Evolutionary conservation across 1,284 basidiomycete species (phyloP).

Genomic region (Austroboletus novae-zelandiae): DNA sequence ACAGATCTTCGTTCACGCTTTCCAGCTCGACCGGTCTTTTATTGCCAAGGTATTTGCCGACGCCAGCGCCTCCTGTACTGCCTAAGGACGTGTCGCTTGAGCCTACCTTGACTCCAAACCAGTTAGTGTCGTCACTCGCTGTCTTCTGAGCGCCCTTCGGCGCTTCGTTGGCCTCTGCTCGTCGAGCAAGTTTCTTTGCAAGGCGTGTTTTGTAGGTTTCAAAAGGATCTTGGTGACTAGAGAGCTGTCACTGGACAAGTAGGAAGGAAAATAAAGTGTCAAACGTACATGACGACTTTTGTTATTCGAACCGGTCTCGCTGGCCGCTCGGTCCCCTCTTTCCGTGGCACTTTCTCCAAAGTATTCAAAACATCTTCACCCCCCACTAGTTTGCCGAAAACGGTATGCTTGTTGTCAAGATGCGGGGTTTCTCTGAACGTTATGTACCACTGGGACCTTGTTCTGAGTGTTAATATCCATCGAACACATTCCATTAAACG

Average conservation of each 20-base stretch:
- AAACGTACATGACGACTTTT: slow-evolving; percentile 68
- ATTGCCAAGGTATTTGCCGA: slow-evolving; percentile 64
- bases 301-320: slow-evolving; percentile 79
- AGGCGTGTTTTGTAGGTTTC: slow-evolving; percentile 79
- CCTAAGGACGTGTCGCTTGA: slow-evolving; percentile 34
- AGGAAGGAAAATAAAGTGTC: slow-evolving; percentile 3
- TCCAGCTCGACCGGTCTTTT: slow-evolving; percentile 46
- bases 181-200: slow-evolving; percentile 69
- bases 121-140: slow-evolving; percentile 66
- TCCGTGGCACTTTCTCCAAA: slow-evolving; percentile 78
- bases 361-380: slow-evolving; percentile 88
- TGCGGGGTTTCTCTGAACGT: slow-evolving; percentile 83
- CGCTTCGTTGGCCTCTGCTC: slow-evolving; percentile 45
- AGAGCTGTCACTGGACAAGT: slow-evolving; percentile 1
- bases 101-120: slow-evolving; percentile 81
- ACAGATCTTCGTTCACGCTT: slow-evolving; percentile 2
- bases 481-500: not conserved
- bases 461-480: slow-evolving; percentile 2
- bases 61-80: slow-evolving; percentile 34
- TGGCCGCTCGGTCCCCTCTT: slow-evolving; percentile 85
- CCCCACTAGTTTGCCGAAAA: slow-evolving; percentile 95
- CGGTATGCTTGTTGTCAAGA: slow-evolving; percentile 86
- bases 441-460: slow-evolving; percentile 85
- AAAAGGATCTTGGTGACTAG: slow-evolving; percentile 81
- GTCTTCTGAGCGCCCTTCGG: slow-evolving; percentile 39